Conservation (phyloP, 768 basidiomycete species). For the Clitopilus passeckerianus region DNA sequence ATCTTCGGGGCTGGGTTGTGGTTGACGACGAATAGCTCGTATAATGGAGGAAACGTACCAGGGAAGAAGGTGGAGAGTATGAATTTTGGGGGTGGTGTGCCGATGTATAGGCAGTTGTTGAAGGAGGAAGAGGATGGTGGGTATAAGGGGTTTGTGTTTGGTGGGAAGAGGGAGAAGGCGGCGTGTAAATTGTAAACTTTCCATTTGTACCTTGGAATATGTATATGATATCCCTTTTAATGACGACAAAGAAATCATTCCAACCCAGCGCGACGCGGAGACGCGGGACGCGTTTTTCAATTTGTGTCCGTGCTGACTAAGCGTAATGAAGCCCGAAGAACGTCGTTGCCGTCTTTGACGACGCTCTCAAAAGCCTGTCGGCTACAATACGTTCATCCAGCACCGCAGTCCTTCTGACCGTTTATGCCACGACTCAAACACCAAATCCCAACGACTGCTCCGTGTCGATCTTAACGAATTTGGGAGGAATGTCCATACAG, state of each 20-base stretch:
- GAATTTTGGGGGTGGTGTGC: constrained; percentile 11
- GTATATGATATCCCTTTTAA: too few species aligned
- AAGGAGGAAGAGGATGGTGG: constrained; percentile 4
- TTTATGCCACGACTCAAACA: neutral
- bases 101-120: constrained; percentile 4
- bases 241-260: too few species aligned
- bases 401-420: neutral
- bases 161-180: neutral
- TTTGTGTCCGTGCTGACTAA: too few species aligned
- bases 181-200: too few species aligned
- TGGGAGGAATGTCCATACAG: neutral
- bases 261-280: too few species aligned
- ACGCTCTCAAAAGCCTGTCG: too few species aligned
- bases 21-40: constrained; percentile 7
- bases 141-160: constrained; percentile 6
- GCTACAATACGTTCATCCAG: too few species aligned
- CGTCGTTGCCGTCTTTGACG: too few species aligned
- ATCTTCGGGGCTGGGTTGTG: neutral
- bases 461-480: neutral
- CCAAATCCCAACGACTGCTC: neutral
- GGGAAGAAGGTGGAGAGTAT: constrained; percentile 10
- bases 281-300: too few species aligned
- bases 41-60: constrained; percentile 10
- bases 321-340: too few species aligned
- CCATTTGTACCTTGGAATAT: too few species aligned